Percentiles rank a stretch among this genome's conserved stretches.
Conservation (phyloP, 2,329 filamentous ascomycete species). For the Ophiostoma fasciatum region DNA sequence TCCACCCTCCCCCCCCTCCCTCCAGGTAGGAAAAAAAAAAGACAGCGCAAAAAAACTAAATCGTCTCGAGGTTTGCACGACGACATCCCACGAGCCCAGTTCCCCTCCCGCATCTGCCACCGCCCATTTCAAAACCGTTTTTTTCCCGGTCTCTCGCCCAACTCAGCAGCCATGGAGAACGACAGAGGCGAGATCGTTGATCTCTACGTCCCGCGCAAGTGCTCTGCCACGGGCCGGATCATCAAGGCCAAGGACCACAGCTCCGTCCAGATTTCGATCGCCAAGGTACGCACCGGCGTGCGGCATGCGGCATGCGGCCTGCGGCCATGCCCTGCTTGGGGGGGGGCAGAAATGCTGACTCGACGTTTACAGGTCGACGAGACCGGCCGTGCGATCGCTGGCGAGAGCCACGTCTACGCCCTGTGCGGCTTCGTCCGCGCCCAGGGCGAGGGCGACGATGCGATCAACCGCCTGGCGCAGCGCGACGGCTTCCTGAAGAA, state of each 20-base stretch:
- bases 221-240: constrained; percentile 97
- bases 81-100: constrained; percentile 13
- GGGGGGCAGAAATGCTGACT: constrained; percentile 4
- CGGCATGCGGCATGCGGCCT: no score
- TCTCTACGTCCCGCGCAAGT: constrained; percentile 91
- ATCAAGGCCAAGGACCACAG: constrained; percentile 99
- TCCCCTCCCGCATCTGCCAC: not conserved
- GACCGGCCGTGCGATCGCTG: constrained; percentile 83
- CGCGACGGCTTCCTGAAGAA: constrained; percentile 92
- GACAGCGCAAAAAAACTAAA: not conserved
- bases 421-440: constrained; percentile 95
- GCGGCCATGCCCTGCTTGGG: no score
- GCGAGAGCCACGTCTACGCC: constrained; percentile 95
- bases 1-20: constrained; percentile 3
- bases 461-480: constrained; percentile 89
- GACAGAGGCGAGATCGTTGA: constrained; percentile 39
- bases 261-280: constrained; percentile 91
- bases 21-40: not conserved
- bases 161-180: constrained; percentile 73
- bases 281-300: constrained; percentile 57
- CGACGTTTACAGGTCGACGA: constrained; percentile 54
- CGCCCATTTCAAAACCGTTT: no score
- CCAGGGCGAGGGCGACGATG: constrained; percentile 96
- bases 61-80: not conserved
- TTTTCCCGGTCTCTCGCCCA: no score